These are phyloP conservation scores for Coniochaeta sp. DNA, from an alignment of 2,329 filamentous ascomycete genomes.

Conservation along the genomic window DNA sequence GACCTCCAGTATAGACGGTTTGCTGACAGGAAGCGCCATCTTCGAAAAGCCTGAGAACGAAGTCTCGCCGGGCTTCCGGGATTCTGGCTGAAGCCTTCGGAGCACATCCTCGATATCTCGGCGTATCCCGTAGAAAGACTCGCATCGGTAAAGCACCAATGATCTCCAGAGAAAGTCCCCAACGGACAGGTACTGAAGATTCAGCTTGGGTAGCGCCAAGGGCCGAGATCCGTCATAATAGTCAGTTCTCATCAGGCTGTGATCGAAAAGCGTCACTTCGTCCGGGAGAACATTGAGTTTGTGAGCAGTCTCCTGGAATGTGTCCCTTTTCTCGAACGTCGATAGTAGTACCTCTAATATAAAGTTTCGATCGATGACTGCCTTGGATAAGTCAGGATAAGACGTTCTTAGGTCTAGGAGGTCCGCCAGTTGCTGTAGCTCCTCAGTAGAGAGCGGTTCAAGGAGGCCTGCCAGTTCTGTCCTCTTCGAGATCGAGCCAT, in stretches of 20 bases:
- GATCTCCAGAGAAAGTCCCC: conserved; percentile 97
- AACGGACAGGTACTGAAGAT: conserved; percentile 89
- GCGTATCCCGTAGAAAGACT: conserved; percentile 88
- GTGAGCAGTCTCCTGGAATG: conserved; percentile 73
- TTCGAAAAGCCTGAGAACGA: conserved; percentile 78
- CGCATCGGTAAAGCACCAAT: conserved; percentile 78
- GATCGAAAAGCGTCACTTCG: conserved; percentile 73
- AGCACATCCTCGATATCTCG: conserved; percentile 82
- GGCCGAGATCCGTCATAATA: conserved; percentile 80
- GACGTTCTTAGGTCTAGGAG: conserved; percentile 69
- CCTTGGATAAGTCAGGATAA: conserved; percentile 66
- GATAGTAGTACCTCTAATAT: conserved; percentile 66
- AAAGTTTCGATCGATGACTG: conserved; percentile 57
- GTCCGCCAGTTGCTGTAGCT: conserved; percentile 61
- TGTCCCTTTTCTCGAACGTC: conserved; percentile 67
- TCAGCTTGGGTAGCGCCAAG: conserved; percentile 86
- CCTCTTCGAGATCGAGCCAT: conserved; percentile 75
- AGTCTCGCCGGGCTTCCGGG: conserved; percentile 55
- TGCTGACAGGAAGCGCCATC: conserved; percentile 84
- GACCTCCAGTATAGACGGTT: conserved; percentile 80
- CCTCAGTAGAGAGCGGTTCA: conserved; percentile 62
- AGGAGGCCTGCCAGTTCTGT: conserved; percentile 72
- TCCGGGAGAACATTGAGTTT: conserved; percentile 75
- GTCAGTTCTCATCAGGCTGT: conserved; percentile 71
- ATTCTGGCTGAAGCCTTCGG: conserved; percentile 67